Conservation (phyloP, 495 filamentous ascomycete genomes). For the Geopyxis carbonaria region DNA sequence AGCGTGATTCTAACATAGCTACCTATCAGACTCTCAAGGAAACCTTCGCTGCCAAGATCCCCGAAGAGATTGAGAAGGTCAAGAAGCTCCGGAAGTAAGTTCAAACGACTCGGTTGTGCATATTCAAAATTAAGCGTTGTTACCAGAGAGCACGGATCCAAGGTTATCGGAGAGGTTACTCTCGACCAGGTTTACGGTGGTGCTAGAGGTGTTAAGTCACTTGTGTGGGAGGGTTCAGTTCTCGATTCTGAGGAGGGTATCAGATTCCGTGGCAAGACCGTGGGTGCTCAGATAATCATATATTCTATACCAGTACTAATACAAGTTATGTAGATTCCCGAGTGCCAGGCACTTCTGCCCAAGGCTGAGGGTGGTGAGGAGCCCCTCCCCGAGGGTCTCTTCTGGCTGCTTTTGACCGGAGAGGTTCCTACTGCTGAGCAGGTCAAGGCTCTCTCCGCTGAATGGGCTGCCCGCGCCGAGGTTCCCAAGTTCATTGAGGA, state of each 20-base stretch:
- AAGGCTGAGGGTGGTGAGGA: slow-evolving; percentile 91
- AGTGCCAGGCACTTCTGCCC: slow-evolving; percentile 92
- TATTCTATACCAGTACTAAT: background rate
- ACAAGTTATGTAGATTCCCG: slow-evolving; percentile 49
- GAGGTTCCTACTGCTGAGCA: slow-evolving; percentile 95
- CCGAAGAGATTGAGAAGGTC: slow-evolving; percentile 94
- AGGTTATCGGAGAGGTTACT: slow-evolving; percentile 91
- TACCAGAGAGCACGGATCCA: slow-evolving; percentile 73
- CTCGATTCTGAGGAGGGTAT: slow-evolving; percentile 98
- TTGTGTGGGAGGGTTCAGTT: slow-evolving; percentile 96
- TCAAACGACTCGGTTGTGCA: background rate
- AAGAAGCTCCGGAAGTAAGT: slow-evolving; percentile 89
- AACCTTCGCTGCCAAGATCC: slow-evolving; percentile 87
- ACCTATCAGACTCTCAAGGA: slow-evolving; percentile 75
- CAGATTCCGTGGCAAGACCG: slow-evolving; percentile 91
- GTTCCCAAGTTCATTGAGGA: slow-evolving; percentile 95
- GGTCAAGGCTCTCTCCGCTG: slow-evolving; percentile 89
- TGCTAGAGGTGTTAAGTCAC: slow-evolving; percentile 94
- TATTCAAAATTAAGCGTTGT: background rate
- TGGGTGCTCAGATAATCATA: slow-evolving; percentile 31
- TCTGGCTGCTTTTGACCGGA: slow-evolving; percentile 97
- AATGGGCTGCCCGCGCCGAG: slow-evolving; percentile 95
- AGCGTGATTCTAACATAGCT: slow-evolving; percentile 15
- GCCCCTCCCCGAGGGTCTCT: slow-evolving; percentile 95
- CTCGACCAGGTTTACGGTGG: slow-evolving; percentile 98